Base-by-base conservation (phyloP, 1,139 yeast genomes). In the Zygosaccharomyces pseudobailii region DNA sequence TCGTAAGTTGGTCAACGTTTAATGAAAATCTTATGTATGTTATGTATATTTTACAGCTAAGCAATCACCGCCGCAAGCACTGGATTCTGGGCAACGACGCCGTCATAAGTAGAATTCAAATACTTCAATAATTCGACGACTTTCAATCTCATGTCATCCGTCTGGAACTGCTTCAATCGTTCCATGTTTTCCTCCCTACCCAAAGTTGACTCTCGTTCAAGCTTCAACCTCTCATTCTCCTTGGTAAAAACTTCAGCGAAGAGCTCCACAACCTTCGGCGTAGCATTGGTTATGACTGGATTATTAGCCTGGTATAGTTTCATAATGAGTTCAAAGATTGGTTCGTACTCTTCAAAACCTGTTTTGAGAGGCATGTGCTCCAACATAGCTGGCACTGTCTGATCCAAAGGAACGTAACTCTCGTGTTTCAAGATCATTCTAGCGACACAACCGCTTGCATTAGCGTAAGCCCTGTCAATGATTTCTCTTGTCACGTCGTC, bases 361-460 rank as follows among this genome's bases (percentile, higher is more conserved):
- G 90, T 82, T 64, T 82, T 79, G 65, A 92, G 78, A 45, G 99
- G 99, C 65, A 94, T 76, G 63, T 86, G 92, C 45, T 74, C 72
- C 54, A 90, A 73, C 59, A 94, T 74, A 35, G 84, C 86, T 38
- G 89, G 88, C 46, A 92, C 68, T 31, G 92, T 86, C 56, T 83
- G 95, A 53, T 78, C 80, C 59, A 89, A 71, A 52, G 97, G 97
- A 55, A 92, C 82, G 40, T 84, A 78, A 46, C 72, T 72, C 61
- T 80, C 81, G 66, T 86, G 79, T 66, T 84, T 84, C 67, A 87
- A 73, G 20, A 87, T 78, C 87, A 92, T 78, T 71, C 98, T 83
- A 30, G 96, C 89, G 52, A 90, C 95, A 77, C 98, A 92, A 40
- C 99, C 99, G 68, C 95, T 86, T 6, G 96, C 96, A 68, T 92